Conservation (phyloP, 2,329 filamentous ascomycete genomes). For the Sclerotinia spermophila region DNA sequence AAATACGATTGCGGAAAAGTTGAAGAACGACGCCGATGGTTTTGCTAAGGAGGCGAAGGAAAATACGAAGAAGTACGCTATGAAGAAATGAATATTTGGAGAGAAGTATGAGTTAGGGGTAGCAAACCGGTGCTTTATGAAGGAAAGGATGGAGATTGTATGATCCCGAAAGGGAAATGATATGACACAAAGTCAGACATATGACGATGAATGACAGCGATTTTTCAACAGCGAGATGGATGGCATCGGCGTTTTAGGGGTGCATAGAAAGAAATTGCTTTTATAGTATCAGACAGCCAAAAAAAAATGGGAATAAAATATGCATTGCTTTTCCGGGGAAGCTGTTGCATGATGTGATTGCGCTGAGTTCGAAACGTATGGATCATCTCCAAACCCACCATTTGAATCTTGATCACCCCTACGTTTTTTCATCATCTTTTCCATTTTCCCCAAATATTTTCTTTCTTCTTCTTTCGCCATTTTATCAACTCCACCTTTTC, state of each 20-base stretch:
- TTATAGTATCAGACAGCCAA: background rate
- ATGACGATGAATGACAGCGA: conserved; percentile 1
- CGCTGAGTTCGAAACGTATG: background rate
- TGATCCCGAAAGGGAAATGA: background rate
- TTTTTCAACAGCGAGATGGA: background rate
- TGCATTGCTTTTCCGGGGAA: conserved; percentile 1
- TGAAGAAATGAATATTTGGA: conserved; percentile 7
- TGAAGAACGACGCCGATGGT: conserved; percentile 57
- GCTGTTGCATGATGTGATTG: background rate
- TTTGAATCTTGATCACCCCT: background rate
- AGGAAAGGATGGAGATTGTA: background rate
- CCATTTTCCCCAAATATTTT: background rate
- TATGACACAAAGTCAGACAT: background rate
- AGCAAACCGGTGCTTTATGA: background rate
- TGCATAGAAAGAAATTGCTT: conserved; percentile 12
- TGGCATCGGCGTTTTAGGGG: conserved; percentile 3
- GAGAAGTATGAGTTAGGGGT: background rate
- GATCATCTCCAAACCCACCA: background rate
- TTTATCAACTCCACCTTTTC: background rate
- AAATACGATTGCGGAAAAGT: conserved; percentile 64
- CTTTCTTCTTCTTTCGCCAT: background rate
- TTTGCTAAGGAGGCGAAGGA: conserved; percentile 66
- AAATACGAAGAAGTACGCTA: conserved; percentile 65
- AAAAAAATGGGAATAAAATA: background rate
- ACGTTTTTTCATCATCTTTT: background rate